Base-by-base conservation (phyloP, 495 filamentous ascomycete genomes). In the Gamarada debralockiae region DNA sequence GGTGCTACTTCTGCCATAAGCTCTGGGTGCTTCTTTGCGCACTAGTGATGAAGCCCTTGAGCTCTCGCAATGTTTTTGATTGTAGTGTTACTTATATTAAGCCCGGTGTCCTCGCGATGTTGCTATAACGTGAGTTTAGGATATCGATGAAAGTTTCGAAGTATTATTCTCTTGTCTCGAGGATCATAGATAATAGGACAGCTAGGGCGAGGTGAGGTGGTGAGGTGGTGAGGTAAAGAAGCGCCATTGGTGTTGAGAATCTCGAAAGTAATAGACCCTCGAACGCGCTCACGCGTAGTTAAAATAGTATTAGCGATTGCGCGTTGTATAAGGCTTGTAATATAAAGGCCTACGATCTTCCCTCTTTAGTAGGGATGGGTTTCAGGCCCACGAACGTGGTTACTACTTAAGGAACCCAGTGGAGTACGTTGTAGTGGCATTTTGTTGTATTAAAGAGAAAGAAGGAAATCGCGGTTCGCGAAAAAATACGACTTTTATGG, bases 1-100 rank as follows among this genome's bases (percentile, higher is more conserved):
- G 41, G 17, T 20, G 58, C 58, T 29, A 48, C 25, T 48, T 46
- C 42, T 10, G 45, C 36, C 31, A 53, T 40, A 25, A 60, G 50
- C 2, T 47, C 34, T 22, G 50, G 53, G 6, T 48, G 17, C 9
- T 42, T 23, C 42, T 51, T 56, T 50, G 41, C 41, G 20, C 41
- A 15, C 50, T 24, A 53, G 27, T 52, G 22, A 31, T 14, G 13
- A 12, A 52, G 36, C 6, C 49, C 25, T 31, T 52, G 24, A 4
- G 3, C 24, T 3, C 22, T 17, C 15, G 25, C 22, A 43, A 52
- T 40, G 36, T 25, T n/a, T 22, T 52, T 52, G 27, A 52, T 52
- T 2, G 9, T 42, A 52, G 36, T 25, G 18, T 44, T 52, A 27
- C 6, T 27, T 3, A 23, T 25, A 24, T 52, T 17, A 9, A 52